phyloP scores from a whole-genome alignment of 768 basidiomycete species.

The Scleroderma citrinum region DNA sequence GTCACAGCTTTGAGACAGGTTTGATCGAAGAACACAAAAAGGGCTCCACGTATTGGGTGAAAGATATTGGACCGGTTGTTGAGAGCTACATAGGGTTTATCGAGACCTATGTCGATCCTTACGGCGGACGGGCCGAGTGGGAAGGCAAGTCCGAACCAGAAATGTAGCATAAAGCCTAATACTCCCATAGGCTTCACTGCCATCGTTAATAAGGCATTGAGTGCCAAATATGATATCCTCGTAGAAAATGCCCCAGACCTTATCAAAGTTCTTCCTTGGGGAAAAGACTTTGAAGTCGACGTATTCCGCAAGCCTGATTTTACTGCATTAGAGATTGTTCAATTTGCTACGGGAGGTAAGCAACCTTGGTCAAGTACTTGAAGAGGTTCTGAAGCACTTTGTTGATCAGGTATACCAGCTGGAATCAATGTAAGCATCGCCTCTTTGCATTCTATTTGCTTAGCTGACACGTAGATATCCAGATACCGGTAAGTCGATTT shows the following conservation, averaged over 20 bases:
- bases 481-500: constrained; percentile 54
- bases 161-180: background rate
- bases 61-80: constrained; percentile 81
- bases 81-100: constrained; percentile 87
- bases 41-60: constrained; percentile 77
- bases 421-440: constrained; percentile 66
- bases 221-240: constrained; percentile 73
- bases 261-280: constrained; percentile 83
- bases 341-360: constrained; percentile 78
- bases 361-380: background rate
- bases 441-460: background rate
- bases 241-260: constrained; percentile 73
- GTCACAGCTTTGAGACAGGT: constrained; percentile 58
- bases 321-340: constrained; percentile 75
- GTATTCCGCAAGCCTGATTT: constrained; percentile 85
- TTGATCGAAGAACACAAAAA: constrained; percentile 76
- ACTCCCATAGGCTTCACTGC: constrained; percentile 69
- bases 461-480: constrained; percentile 1
- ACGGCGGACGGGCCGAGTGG: constrained; percentile 90
- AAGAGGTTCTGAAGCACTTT: background rate
- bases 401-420: constrained; percentile 61
- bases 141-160: constrained; percentile 47
- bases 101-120: constrained; percentile 86
- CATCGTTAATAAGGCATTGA: constrained; percentile 79
- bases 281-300: constrained; percentile 58